Conservation (phyloP, 2,329 filamentous ascomycete species). For the Zasmidium angulare region DNA sequence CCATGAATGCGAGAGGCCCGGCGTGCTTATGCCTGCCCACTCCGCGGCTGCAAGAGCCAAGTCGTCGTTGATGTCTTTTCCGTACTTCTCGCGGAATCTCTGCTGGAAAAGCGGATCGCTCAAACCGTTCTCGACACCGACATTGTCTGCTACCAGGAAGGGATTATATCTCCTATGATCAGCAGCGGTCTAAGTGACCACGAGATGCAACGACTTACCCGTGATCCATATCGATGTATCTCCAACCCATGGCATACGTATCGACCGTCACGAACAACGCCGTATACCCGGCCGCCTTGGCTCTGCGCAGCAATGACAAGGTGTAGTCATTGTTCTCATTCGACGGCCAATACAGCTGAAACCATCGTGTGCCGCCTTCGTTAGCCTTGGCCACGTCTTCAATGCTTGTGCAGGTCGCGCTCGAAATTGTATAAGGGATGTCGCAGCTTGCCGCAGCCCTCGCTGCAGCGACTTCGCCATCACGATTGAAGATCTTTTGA, state of each 20-base stretch:
- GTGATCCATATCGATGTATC: slow-evolving; percentile 46
- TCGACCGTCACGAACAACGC: slow-evolving; percentile 71
- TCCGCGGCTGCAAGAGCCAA: slow-evolving; percentile 49
- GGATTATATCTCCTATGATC: slow-evolving; percentile 10
- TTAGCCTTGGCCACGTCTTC: slow-evolving; percentile 65
- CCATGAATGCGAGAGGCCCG: slow-evolving; percentile 48
- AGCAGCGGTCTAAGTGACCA: too few relatives aligned
- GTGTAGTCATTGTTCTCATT: slow-evolving; percentile 66
- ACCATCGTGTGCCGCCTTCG: slow-evolving; percentile 59
- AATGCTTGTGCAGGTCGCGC: slow-evolving; percentile 62
- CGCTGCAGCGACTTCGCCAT: slow-evolving; percentile 64
- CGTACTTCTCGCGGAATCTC: slow-evolving; percentile 52
- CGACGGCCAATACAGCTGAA: slow-evolving; percentile 73
- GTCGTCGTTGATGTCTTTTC: slow-evolving; percentile 42
- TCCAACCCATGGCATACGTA: slow-evolving; percentile 68
- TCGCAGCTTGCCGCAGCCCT: slow-evolving; percentile 59
- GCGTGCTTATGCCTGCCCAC: slow-evolving; percentile 55
- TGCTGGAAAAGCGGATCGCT: slow-evolving; percentile 65
- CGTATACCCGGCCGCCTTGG: slow-evolving; percentile 60
- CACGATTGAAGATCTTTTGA: slow-evolving; percentile 62
- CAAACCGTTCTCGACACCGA: slow-evolving; percentile 54
- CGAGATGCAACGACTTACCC: slow-evolving; percentile 2
- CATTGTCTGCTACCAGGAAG: slow-evolving; percentile 30
- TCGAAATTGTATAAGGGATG: slow-evolving; percentile 67
- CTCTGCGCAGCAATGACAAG: slow-evolving; percentile 60